Conservation (phyloP, 176 grass and related monocot genomes). For the Stipa capillata region DNA sequence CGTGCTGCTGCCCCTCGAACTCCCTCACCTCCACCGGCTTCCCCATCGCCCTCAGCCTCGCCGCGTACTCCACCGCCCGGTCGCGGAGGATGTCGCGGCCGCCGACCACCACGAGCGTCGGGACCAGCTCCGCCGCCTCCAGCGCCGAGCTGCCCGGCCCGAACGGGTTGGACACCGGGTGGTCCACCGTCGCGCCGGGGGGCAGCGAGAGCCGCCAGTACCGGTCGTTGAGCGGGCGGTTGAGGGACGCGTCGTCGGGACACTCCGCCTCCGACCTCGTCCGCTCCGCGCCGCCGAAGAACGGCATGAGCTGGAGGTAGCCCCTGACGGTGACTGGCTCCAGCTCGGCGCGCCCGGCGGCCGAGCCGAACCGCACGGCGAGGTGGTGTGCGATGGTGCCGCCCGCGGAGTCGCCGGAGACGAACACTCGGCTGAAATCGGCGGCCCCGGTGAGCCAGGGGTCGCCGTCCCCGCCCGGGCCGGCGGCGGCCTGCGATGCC, state of each 20-base stretch:
- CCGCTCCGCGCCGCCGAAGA: conserved; percentile 56
- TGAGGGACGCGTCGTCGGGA: conserved; percentile 63
- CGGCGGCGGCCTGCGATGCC: neutral
- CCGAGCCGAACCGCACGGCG: conserved; percentile 55
- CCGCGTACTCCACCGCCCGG: conserved; percentile 59
- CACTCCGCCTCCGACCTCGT: conserved; percentile 66
- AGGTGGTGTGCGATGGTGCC: conserved; percentile 76
- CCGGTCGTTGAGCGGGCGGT: conserved; percentile 57
- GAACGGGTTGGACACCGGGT: conserved; percentile 62
- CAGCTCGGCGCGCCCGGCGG: conserved; percentile 35
- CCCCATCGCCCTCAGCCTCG: conserved; percentile 41
- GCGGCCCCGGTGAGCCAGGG: conserved; percentile 49
- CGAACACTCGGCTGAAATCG: conserved; percentile 43
- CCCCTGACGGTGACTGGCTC: conserved; percentile 26
- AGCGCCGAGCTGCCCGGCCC: conserved; percentile 42
- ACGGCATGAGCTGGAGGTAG: conserved; percentile 69
- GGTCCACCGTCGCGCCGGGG: conserved; percentile 45
- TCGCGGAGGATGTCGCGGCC: conserved; percentile 63
- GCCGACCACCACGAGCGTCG: conserved; percentile 69
- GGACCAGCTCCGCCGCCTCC: conserved; percentile 40
- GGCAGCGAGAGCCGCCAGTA: conserved; percentile 86
- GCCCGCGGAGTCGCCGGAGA: conserved; percentile 84
- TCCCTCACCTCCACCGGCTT: conserved; percentile 62
- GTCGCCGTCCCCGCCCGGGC: conserved; percentile 26
- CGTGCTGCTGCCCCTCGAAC: conserved; percentile 81